phyloP scores from a whole-genome alignment of 371 early-diverging fungal genomes.

The Haplosporangium sp. region DNA sequence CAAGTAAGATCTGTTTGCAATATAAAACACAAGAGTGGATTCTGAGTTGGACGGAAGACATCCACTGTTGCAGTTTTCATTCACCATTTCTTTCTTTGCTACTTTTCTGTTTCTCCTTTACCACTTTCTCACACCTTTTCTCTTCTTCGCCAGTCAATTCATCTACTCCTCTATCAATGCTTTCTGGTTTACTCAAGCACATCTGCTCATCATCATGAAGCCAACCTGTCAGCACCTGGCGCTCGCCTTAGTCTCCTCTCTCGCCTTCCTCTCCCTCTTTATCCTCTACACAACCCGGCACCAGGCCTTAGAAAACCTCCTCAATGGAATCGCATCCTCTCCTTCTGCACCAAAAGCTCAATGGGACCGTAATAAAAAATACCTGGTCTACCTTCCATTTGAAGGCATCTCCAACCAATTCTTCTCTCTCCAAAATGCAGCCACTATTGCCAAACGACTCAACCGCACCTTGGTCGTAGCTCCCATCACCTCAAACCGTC shows the following conservation, averaged over 20 bases:
- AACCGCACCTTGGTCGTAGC: slow-evolving; percentile 49
- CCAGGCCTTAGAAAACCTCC: slow-evolving; percentile 9
- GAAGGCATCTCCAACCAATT: slow-evolving; percentile 54
- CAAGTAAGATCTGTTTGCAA: no score
- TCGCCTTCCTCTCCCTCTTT: slow-evolving; percentile 4
- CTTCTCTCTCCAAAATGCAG: slow-evolving; percentile 46
- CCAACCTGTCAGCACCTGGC: slow-evolving; percentile 9
- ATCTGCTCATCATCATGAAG: slow-evolving; percentile 10
- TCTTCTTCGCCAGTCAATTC: not conserved
- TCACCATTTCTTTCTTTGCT: not conserved
- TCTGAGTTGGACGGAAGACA: not conserved
- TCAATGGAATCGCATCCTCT: not conserved
- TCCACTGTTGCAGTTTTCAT: not conserved
- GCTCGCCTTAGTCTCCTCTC: slow-evolving; percentile 4
- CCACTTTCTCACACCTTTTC: not conserved
- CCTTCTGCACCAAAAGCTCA: slow-evolving; percentile 19
- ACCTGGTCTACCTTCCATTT: slow-evolving; percentile 42
- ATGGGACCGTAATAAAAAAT: slow-evolving; percentile 31
- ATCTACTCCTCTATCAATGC: not conserved
- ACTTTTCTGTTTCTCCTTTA: not conserved
- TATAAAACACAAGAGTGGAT: no score
- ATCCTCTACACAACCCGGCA: slow-evolving; percentile 8
- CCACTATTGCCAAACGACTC: slow-evolving; percentile 42
- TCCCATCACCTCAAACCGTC: slow-evolving; percentile 51
- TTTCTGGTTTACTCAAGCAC: not conserved